phyloP scores from a whole-genome alignment of 768 basidiomycete genomes.

The Sistotremastrum suecicum region DNA sequence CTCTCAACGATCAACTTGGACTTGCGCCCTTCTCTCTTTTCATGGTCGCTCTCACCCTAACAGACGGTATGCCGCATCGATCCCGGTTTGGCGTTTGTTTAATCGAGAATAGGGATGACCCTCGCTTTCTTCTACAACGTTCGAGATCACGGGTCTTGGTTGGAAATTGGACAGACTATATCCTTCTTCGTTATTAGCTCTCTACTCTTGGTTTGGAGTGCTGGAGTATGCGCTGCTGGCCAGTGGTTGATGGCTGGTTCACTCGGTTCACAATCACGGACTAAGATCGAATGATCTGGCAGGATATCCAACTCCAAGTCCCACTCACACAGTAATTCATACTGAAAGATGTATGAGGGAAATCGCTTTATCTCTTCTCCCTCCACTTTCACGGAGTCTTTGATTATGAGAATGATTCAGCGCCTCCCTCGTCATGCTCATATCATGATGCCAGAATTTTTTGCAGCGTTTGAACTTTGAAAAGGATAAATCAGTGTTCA shows the following conservation, averaged over 20 bases:
- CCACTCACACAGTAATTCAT: too few relatives aligned
- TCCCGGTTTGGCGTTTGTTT: background rate
- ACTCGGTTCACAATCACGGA: too few relatives aligned
- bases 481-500: too few relatives aligned
- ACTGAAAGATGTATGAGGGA: too few relatives aligned
- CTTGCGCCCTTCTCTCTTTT: slow-evolving; percentile 74
- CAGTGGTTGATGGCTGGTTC: slow-evolving; percentile 42
- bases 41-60: slow-evolving; percentile 59
- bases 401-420: too few relatives aligned
- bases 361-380: too few relatives aligned
- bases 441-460: too few relatives aligned
- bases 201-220: slow-evolving; percentile 64
- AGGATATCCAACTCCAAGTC: too few relatives aligned
- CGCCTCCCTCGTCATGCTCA: too few relatives aligned
- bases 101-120: slow-evolving; percentile 35
- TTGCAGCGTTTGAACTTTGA: too few relatives aligned
- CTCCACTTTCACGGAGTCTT: too few relatives aligned
- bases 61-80: slow-evolving; percentile 34
- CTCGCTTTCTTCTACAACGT: slow-evolving; percentile 75
- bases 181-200: slow-evolving; percentile 81
- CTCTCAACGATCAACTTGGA: slow-evolving; percentile 49
- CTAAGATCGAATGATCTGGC: too few relatives aligned
- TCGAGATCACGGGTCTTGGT: slow-evolving; percentile 77
- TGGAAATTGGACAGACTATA: slow-evolving; percentile 82
- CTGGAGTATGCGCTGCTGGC: slow-evolving; percentile 58